Percentiles rank a stretch among this genome's conserved stretches.
phyloP scores from a whole-genome alignment of 2,329 filamentous ascomycete species.

The Paracoccidioides brasiliensis region DNA sequence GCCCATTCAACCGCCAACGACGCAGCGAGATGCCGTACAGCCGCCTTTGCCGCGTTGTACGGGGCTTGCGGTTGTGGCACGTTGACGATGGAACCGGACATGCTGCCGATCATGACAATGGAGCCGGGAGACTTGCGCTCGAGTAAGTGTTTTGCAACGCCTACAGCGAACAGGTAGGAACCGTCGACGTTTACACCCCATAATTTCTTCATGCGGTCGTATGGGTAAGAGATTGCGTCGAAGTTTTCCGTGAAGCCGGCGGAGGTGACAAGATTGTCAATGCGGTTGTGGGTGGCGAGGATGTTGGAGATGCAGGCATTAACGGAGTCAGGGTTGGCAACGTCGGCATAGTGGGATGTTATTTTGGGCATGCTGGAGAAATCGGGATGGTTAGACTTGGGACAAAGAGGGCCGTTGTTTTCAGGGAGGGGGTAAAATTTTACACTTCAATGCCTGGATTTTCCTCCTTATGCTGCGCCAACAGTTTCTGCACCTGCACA shows the following conservation, averaged over 20 bases:
- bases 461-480: conserved; percentile 63
- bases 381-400: neutral
- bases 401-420: neutral
- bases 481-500: conserved; percentile 58
- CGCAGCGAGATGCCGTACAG: conserved; percentile 73
- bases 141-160: conserved; percentile 80
- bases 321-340: conserved; percentile 68
- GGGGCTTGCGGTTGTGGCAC: conserved; percentile 87
- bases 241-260: conserved; percentile 96
- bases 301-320: conserved; percentile 59
- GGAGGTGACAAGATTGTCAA: conserved; percentile 89
- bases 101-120: conserved; percentile 91
- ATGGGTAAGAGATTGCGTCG: conserved; percentile 77
- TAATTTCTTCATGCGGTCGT: conserved; percentile 82
- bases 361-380: conserved; percentile 56
- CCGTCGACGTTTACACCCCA: conserved; percentile 92
- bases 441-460: conserved; percentile 63
- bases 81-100: conserved; percentile 89
- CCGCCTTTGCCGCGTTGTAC: conserved; percentile 89
- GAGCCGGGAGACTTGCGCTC: conserved; percentile 63
- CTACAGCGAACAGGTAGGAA: conserved; percentile 76
- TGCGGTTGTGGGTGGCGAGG: conserved; percentile 58
- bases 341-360: conserved; percentile 82
- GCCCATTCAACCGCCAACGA: conserved; percentile 94
- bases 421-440: conserved; percentile 12